A percentile compares a stretch with the other conserved stretches of the same genome.
Conservation (phyloP, 495 filamentous ascomycete genomes). For the Aspergillus carlsbadensis region DNA sequence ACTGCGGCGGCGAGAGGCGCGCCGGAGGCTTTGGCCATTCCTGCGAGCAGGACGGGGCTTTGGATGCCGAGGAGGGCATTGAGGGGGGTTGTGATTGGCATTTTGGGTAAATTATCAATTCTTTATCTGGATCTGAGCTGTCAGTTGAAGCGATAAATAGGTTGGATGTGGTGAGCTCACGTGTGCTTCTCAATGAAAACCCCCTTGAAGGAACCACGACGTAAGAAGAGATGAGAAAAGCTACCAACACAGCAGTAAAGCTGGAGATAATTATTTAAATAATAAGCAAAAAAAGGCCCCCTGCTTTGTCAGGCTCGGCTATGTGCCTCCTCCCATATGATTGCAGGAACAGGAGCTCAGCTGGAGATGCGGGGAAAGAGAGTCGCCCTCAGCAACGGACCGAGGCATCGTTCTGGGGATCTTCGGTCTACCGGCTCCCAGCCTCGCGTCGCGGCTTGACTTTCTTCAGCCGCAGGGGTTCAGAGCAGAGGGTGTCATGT, state of each 20-base stretch:
- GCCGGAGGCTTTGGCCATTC: constrained; percentile 81
- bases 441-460: constrained; percentile 7
- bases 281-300: not conserved
- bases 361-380: constrained; percentile 33
- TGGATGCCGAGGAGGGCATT: constrained; percentile 70
- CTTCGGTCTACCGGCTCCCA: not conserved
- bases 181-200: no score
- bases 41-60: constrained; percentile 82
- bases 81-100: constrained; percentile 71
- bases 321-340: not conserved
- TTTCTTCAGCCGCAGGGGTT: not conserved
- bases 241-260: no score
- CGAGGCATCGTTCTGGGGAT: constrained; percentile 6
- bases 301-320: not conserved
- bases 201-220: no score
- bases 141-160: not conserved
- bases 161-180: no score
- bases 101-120: constrained; percentile 17
- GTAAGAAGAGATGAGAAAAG: no score
- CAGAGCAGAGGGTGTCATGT: not conserved
- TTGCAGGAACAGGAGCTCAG: not conserved
- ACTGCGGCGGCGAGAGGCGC: constrained; percentile 81
- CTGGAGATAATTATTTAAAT: not conserved
- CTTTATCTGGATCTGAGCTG: not conserved
- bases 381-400: constrained; percentile 4